Evolutionary conservation across 106 monocot species (phyloP).

Genomic region (Dendrobium catenatum): DNA sequence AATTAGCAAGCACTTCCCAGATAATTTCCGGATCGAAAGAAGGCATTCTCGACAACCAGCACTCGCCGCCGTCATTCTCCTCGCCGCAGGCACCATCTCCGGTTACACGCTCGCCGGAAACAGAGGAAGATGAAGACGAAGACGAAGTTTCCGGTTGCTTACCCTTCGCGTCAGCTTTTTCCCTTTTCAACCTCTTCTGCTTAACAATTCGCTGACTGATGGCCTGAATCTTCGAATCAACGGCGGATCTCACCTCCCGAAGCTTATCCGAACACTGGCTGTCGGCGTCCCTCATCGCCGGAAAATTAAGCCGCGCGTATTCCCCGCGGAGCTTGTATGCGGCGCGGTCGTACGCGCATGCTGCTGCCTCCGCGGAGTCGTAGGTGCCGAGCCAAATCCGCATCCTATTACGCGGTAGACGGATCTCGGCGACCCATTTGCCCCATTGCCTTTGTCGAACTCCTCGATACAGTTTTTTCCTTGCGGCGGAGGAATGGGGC

Average conservation of each 20-base stretch:
- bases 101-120: not conserved
- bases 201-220: conserved; percentile 31
- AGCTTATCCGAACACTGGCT: conserved; percentile 20
- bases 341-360: conserved; percentile 86
- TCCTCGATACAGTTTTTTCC: conserved; percentile 51
- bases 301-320: conserved; percentile 88
- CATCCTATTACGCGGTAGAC: conserved; percentile 72
- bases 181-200: conserved; percentile 6
- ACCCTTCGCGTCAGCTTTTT: not conserved
- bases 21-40: conserved; percentile 86
- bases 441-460: conserved; percentile 88
- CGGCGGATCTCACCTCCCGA: conserved; percentile 38
- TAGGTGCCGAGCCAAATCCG: conserved; percentile 92
- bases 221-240: conserved; percentile 84
- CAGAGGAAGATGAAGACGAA: not conserved
- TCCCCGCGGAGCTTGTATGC: conserved; percentile 84
- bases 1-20: conserved; percentile 59
- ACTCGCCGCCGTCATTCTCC: conserved; percentile 26
- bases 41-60: conserved; percentile 51
- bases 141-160: not conserved
- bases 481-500: not conserved
- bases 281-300: conserved; percentile 15
- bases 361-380: conserved; percentile 72
- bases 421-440: conserved; percentile 91
- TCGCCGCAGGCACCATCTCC: not conserved